Conservation (phyloP, 2,329 filamentous ascomycete species). For the Thelonectria olida region DNA sequence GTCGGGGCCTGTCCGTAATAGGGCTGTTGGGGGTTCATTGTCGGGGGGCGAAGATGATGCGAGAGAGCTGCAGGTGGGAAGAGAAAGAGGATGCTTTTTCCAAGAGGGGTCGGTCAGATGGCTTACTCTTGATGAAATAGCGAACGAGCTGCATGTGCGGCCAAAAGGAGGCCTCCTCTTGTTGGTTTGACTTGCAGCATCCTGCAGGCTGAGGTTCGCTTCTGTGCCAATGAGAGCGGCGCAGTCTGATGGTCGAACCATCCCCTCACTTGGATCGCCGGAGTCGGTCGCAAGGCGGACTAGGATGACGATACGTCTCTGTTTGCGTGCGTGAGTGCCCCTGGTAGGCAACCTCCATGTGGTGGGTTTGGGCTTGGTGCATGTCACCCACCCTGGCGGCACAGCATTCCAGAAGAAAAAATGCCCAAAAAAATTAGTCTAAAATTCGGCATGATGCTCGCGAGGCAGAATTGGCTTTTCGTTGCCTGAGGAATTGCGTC, state of each 20-base stretch:
- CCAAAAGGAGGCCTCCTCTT: not conserved
- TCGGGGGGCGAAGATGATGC: not conserved
- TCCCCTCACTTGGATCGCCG: not conserved
- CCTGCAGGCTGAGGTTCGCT: not conserved
- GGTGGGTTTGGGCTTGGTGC: too few species aligned
- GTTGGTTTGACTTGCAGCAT: not conserved
- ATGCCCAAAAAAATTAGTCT: not conserved
- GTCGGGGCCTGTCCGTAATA: slow-evolving; percentile 31
- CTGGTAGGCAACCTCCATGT: too few species aligned
- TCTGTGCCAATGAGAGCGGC: not conserved
- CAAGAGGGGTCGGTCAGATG: not conserved
- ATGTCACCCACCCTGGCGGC: too few species aligned
- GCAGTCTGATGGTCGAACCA: not conserved
- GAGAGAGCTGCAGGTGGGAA: not conserved
- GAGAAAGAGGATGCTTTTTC: not conserved
- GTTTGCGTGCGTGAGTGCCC: not conserved
- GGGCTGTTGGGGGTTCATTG: slow-evolving; percentile 29
- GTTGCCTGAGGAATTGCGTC: not conserved
- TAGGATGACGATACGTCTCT: not conserved
- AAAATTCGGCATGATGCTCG: not conserved
- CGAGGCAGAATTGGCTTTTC: not conserved
- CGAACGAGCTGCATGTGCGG: not conserved
- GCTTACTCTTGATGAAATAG: not conserved
- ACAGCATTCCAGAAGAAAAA: not conserved
- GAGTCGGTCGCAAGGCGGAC: not conserved